phyloP scores from a whole-genome alignment of 164 flowering plant genomes.

The Pachysandra terminalis region DNA sequence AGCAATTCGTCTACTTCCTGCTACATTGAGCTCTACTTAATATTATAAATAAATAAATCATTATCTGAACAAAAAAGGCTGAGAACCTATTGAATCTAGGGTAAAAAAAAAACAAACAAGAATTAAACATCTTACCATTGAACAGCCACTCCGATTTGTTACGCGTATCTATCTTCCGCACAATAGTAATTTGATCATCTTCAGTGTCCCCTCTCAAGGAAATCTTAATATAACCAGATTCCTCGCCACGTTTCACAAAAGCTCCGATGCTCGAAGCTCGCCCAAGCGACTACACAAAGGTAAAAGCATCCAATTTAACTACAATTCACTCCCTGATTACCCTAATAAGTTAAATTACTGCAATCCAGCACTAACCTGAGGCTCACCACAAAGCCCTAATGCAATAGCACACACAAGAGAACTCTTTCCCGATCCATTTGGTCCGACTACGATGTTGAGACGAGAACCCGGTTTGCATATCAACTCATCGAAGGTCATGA shows the following conservation, averaged over 20 bases:
- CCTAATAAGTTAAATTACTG: not conserved
- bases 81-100: not conserved
- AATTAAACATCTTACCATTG: slow-evolving; percentile 49
- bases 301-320: slow-evolving; percentile 2
- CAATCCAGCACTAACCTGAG: slow-evolving; percentile 51
- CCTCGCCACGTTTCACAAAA: slow-evolving; percentile 91
- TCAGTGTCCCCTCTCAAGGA: slow-evolving; percentile 53
- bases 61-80: too few species aligned
- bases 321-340: not conserved
- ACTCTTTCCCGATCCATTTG: slow-evolving; percentile 96
- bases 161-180: slow-evolving; percentile 63
- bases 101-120: not conserved
- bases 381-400: slow-evolving; percentile 94
- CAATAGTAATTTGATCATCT: slow-evolving; percentile 50
- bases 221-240: slow-evolving; percentile 67
- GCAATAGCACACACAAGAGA: slow-evolving; percentile 97
- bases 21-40: too few species aligned
- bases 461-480: slow-evolving; percentile 79
- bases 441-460: slow-evolving; percentile 87
- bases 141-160: slow-evolving; percentile 91
- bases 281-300: slow-evolving; percentile 67
- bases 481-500: slow-evolving; percentile 73
- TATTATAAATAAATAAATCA: too few species aligned
- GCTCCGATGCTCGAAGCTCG: slow-evolving; percentile 93
- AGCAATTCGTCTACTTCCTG: too few species aligned